Evolutionary conservation across 345 rosid species (phyloP).

Genomic region (Mangifera indica): DNA sequence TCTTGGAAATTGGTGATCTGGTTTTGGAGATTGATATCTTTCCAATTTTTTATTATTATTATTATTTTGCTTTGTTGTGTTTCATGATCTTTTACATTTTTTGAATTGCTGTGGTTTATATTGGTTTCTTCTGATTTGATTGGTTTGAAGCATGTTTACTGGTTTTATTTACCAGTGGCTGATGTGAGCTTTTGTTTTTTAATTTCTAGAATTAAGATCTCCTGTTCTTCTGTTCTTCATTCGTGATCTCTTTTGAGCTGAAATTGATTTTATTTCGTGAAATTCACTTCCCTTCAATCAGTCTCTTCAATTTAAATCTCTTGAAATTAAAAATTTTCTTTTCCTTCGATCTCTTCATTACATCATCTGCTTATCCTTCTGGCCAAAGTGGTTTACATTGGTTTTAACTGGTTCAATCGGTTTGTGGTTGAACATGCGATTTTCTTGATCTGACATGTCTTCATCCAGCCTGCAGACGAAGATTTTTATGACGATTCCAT

Average conservation of each 20-base stretch:
- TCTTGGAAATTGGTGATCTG: slow-evolving; percentile 8
- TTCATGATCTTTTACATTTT: background rate
- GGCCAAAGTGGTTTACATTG: background rate
- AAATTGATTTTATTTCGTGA: background rate
- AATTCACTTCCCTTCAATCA: background rate
- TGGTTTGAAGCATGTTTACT: slow-evolving; percentile 8
- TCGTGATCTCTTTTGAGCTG: background rate
- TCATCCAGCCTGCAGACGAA: background rate
- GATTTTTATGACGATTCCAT: background rate
- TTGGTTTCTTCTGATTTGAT: background rate
- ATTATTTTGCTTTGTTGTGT: background rate
- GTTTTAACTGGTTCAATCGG: slow-evolving; percentile 7
- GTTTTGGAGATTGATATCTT: background rate
- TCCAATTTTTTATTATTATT: background rate
- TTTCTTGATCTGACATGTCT: slow-evolving; percentile 3
- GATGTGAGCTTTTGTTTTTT: background rate
- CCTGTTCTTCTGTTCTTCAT: background rate
- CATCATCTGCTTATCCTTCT: slow-evolving; percentile 1
- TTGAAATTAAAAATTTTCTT: background rate
- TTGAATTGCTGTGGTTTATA: background rate
- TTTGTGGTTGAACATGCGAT: background rate
- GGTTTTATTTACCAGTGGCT: background rate
- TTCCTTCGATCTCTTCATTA: background rate
- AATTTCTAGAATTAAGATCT: slow-evolving; percentile 5
- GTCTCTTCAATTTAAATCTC: background rate